Evolutionary conservation across 495 filamentous ascomycete genomes (phyloP).

Genomic region (Tuber melanosporum): DNA sequence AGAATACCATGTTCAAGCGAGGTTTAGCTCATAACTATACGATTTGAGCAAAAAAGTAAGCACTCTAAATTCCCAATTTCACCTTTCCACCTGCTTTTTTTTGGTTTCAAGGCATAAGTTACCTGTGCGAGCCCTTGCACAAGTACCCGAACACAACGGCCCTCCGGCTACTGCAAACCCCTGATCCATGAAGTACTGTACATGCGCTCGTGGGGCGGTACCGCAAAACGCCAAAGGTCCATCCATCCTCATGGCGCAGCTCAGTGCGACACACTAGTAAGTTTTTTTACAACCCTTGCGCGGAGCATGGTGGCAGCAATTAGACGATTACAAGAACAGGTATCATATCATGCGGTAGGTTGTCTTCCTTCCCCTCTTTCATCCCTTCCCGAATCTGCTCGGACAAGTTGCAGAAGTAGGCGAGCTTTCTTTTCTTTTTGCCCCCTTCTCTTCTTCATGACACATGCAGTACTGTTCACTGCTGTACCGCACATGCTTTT

Average conservation of each 20-base stretch:
- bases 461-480: background rate
- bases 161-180: background rate
- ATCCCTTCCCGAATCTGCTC: background rate
- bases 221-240: background rate
- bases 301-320: background rate
- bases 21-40: background rate
- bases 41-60: background rate
- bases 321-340: background rate
- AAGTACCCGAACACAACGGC: background rate
- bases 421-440: background rate
- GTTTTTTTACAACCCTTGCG: background rate
- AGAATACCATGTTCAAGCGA: background rate
- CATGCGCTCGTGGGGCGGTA: background rate
- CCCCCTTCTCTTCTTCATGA: background rate
- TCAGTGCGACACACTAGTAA: background rate
- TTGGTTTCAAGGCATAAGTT: background rate
- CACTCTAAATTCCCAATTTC: background rate
- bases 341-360: background rate
- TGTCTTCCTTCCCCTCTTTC: background rate
- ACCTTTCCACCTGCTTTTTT: background rate
- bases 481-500: background rate
- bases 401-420: background rate
- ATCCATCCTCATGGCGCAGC: background rate
- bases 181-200: slow-evolving; percentile 1
- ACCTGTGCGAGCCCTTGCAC: background rate